Percentiles rank a stretch among this genome's conserved stretches.
These are phyloP conservation scores for Pseudodiploospora longispora DNA, from an alignment of 2,329 filamentous ascomycete genomes.

Conservation along the genomic window DNA sequence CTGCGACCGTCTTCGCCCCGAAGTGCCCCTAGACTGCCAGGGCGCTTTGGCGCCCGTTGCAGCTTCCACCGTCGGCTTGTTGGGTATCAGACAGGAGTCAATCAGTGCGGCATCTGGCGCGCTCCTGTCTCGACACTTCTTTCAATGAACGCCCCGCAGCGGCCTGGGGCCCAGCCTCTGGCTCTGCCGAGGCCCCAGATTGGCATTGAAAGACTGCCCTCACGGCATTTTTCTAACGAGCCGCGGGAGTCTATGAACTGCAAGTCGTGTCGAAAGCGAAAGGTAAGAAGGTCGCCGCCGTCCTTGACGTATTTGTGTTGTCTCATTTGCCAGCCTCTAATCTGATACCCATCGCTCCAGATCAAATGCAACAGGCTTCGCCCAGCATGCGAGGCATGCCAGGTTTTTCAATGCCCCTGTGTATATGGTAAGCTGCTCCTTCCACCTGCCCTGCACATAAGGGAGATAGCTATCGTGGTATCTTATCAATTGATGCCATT, in stretches of 20 bases:
- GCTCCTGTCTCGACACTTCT: too few species aligned
- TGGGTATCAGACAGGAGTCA: too few species aligned
- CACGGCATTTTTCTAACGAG: constrained; percentile 63
- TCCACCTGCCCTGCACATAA: constrained; percentile 4
- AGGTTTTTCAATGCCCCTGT: constrained; percentile 81
- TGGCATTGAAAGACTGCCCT: constrained; percentile 70
- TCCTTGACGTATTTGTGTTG: not conserved
- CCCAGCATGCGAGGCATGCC: constrained; percentile 80
- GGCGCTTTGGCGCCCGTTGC: too few species aligned
- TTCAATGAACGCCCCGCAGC: constrained; percentile 8
- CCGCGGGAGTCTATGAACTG: constrained; percentile 90
- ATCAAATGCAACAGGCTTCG: constrained; percentile 87
- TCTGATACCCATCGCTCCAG: constrained; percentile 35
- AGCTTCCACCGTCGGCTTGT: too few species aligned
- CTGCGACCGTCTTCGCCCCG: too few species aligned
- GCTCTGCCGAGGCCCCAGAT: constrained; percentile 68
- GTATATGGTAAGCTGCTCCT: constrained; percentile 64
- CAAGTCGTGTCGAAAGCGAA: constrained; percentile 87
- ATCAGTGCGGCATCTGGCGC: too few species aligned
- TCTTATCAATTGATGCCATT: too few species aligned
- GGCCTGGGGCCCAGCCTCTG: constrained; percentile 28
- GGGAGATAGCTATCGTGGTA: not conserved
- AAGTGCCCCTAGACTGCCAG: too few species aligned
- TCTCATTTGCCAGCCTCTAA: not conserved
- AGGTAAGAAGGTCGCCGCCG: constrained; percentile 45